phyloP scores from a whole-genome alignment of 2,329 filamentous ascomycete genomes.

The Simplicillium sp. region DNA sequence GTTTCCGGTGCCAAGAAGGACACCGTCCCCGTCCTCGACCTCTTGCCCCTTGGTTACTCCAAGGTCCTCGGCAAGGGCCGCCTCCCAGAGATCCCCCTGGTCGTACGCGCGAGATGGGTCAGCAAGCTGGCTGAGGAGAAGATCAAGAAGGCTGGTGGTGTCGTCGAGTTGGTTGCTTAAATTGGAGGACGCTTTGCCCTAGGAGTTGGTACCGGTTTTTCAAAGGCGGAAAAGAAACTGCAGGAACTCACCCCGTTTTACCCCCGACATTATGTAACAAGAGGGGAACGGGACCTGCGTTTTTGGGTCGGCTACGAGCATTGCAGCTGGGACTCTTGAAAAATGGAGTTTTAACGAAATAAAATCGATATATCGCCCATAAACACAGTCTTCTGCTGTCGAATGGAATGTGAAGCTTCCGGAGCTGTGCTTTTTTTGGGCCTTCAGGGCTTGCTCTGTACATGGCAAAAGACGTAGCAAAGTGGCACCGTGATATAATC shows the following conservation, averaged over 20 bases:
- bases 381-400: conserved; percentile 6
- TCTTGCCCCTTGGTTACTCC: conserved; percentile 93
- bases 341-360: conserved; percentile 27
- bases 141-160: conserved; percentile 96
- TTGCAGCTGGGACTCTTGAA: conserved; percentile 30
- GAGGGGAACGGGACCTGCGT: conserved; percentile 15
- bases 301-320: conserved; percentile 27
- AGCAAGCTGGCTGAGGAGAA: conserved; percentile 95
- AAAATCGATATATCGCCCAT: conserved; percentile 27
- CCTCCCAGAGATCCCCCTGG: conserved; percentile 83
- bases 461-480: not conserved
- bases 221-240: conserved; percentile 11
- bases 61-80: conserved; percentile 99
- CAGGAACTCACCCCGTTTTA: conserved; percentile 5
- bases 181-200: conserved; percentile 10
- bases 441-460: too few species aligned
- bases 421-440: too few species aligned
- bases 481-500: too few species aligned
- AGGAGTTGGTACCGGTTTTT: conserved; percentile 18
- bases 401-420: not conserved
- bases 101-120: conserved; percentile 93
- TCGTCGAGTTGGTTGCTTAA: conserved; percentile 89
- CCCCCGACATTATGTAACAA: too few species aligned
- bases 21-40: conserved; percentile 94
- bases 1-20: conserved; percentile 70